These are phyloP conservation scores for Epichloe festucae DNA, from an alignment of 2,329 filamentous ascomycete species.

Conservation along the genomic window DNA sequence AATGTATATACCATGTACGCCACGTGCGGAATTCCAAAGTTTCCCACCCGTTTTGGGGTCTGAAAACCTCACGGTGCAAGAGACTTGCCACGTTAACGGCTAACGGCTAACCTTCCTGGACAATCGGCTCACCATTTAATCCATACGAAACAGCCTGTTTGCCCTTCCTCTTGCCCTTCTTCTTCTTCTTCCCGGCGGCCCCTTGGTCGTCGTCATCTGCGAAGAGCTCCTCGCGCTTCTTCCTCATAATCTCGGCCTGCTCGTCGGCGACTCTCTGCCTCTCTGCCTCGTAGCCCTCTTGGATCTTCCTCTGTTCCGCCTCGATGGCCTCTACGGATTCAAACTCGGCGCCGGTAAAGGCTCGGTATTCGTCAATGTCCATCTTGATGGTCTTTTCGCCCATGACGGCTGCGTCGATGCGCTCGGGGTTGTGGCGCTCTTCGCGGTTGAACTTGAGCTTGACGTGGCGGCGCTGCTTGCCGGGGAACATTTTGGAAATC, in stretches of 20 bases:
- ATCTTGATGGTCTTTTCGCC: slow-evolving; percentile 45
- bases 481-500: slow-evolving; percentile 63
- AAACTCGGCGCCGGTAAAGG: slow-evolving; percentile 38
- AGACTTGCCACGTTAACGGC: slow-evolving; percentile 5
- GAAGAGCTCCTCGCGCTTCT: slow-evolving; percentile 36
- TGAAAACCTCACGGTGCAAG: too few relatives aligned
- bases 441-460: slow-evolving; percentile 77
- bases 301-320: slow-evolving; percentile 37
- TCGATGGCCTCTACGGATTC: slow-evolving; percentile 42
- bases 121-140: slow-evolving; percentile 24
- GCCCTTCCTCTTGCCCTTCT: slow-evolving; percentile 18
- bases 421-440: slow-evolving; percentile 51
- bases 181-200: slow-evolving; percentile 21
- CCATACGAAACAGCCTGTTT: slow-evolving; percentile 23
- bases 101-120: slow-evolving; percentile 12
- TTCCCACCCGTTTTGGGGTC: too few relatives aligned
- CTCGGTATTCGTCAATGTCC: slow-evolving; percentile 47
- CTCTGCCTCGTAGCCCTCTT: slow-evolving; percentile 32
- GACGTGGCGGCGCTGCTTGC: slow-evolving; percentile 57
- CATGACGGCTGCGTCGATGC: slow-evolving; percentile 51
- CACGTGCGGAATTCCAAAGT: not conserved
- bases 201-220: slow-evolving; percentile 26
- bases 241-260: slow-evolving; percentile 32
- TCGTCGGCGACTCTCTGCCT: slow-evolving; percentile 30
- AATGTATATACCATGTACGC: not conserved